A percentile compares a stretch with the other conserved stretches of the same genome.
phyloP scores from a whole-genome alignment of 768 basidiomycete genomes.

The Hysterangium stoloniferum region DNA sequence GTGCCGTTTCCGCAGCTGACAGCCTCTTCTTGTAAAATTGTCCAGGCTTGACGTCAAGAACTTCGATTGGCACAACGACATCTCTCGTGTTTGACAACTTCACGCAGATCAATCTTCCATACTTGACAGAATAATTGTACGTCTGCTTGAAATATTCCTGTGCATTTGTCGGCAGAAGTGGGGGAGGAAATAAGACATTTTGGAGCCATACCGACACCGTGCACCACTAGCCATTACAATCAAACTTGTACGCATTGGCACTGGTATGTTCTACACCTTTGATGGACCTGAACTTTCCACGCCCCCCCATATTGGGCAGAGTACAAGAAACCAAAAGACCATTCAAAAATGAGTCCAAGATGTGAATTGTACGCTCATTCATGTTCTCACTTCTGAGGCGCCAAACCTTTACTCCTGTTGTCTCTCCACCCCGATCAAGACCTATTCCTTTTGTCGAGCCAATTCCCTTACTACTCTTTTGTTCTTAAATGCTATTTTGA shows the following conservation, averaged over 20 bases:
- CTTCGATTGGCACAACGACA: constrained; percentile 1
- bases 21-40: constrained; percentile 3
- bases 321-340: not conserved
- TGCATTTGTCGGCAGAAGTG: not conserved
- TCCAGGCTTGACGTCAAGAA: not conserved
- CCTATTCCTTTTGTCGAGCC: too few species aligned
- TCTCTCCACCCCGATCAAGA: too few species aligned
- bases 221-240: not conserved
- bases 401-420: too few species aligned
- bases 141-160: not conserved
- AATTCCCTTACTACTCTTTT: too few species aligned
- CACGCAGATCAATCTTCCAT: not conserved
- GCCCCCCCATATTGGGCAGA: not conserved
- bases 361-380: too few species aligned
- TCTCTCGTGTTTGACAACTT: not conserved
- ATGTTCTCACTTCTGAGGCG: not conserved
- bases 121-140: not conserved
- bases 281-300: too few species aligned
- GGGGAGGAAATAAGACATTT: not conserved
- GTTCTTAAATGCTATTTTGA: too few species aligned
- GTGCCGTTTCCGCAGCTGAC: not conserved
- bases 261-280: not conserved
- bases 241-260: not conserved
- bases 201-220: not conserved
- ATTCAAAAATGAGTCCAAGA: not conserved